Percentiles rank a stretch among this genome's conserved stretches.
phyloP scores from a whole-genome alignment of 805 yeast species.

The Scheffersomyces stipitis region DNA sequence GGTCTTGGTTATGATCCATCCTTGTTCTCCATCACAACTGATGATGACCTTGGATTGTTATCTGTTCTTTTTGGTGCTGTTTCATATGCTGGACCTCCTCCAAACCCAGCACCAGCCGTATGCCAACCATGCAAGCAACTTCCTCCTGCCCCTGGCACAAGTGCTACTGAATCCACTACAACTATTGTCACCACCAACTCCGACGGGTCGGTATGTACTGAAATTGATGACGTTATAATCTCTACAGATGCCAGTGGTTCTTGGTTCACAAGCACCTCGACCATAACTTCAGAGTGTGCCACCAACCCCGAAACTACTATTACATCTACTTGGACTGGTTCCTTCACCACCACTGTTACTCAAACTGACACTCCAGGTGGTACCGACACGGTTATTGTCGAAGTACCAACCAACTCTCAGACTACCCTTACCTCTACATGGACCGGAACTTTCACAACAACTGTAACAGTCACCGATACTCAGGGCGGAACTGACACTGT shows the following conservation, averaged over 20 bases:
- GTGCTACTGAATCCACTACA: background rate
- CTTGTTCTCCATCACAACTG: background rate
- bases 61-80: conserved; percentile 9
- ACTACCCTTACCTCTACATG: background rate
- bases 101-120: conserved; percentile 3
- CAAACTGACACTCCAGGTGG: conserved; percentile 4
- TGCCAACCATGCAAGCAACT: conserved; percentile 4
- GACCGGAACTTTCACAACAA: too few relatives aligned
- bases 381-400: conserved; percentile 10
- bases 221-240: background rate
- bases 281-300: conserved; percentile 3
- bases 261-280: background rate
- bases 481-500: too few relatives aligned
- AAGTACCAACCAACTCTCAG: conserved; percentile 5
- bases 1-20: conserved; percentile 19
- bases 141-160: background rate
- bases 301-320: conserved; percentile 8
- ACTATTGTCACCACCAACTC: background rate
- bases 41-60: conserved; percentile 3
- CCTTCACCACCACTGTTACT: conserved; percentile 6
- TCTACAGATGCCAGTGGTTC: background rate
- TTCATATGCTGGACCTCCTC: conserved; percentile 9
- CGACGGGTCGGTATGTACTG: background rate
- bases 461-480: too few relatives aligned
- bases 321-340: conserved; percentile 11